Evolutionary conservation across 495 filamentous ascomycete genomes (phyloP), one percentile per base, ranked within the genome.

Genomic region (Aspergillus diversus): DNA sequence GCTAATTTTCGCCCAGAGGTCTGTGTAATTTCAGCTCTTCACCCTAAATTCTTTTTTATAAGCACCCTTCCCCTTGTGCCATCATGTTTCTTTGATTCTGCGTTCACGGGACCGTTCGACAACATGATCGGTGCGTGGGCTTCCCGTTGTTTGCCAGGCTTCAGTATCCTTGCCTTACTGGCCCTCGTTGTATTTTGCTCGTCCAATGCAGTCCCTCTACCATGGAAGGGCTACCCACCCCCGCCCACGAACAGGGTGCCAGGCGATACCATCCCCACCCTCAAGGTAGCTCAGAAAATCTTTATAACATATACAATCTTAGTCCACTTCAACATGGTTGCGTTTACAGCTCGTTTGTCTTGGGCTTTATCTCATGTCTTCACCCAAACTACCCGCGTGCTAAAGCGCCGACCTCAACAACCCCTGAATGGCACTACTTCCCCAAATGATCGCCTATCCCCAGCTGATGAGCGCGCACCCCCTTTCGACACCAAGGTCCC

Each of bases 141-240:
- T n/a, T 73, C 72, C 33, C 70, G 75, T 31, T 78, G 75, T 64
- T 60, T 78, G 39, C 75, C 75, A 16, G 74, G 73, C 35, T 69
- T 78, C 53, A 76, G 75, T 64, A 69, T 78, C n/a, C 64, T 78
- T 15, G 65, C 54, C 1, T 65, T 77, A 39, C 69, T 72, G 9
- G 39, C 65, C 4, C 55, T 71, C n/a, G 16, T 50, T 31, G 53
- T 75, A 6, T 53, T 64, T 8, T 64, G 68, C 16, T 69, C 74
- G 15, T 73, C 71, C 47, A 62, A 72, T n/a, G 65, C 69, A 34
- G 50, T 71, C 15, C 37, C 67, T 15, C 43, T 56, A 2, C 55
- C 68, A 35, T 72, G 71, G 68, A 66, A 60, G 5, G 48, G 15
- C 33, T 60, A 63, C 5, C 66, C 65, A 27, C 37, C 65, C 9